A percentile compares a stretch with the other conserved stretches of the same genome.
These are phyloP conservation scores for Vicia sativa DNA, from an alignment of 306 rosid species.

Conservation along the genomic window DNA sequence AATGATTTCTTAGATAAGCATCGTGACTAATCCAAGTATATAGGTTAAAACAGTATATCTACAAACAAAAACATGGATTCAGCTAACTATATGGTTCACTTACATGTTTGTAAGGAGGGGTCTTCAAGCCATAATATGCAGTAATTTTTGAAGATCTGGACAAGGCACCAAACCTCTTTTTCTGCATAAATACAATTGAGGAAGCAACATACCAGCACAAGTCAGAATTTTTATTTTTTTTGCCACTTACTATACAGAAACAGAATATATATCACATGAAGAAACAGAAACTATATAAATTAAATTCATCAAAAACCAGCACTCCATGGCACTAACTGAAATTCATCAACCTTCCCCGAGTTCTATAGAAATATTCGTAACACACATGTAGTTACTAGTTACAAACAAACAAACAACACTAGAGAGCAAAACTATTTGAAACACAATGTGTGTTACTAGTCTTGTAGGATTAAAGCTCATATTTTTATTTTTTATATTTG, in stretches of 20 bases:
- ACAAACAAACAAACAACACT: neutral
- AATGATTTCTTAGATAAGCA: constrained; percentile 13
- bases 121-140: constrained; percentile 81
- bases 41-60: constrained; percentile 19
- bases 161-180: constrained; percentile 43
- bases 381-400: neutral
- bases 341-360: constrained; percentile 14
- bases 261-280: neutral
- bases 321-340: constrained; percentile 1
- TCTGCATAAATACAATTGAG: constrained; percentile 45
- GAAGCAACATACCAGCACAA: constrained; percentile 25
- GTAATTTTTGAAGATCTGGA: constrained; percentile 53
- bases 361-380: neutral
- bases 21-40: constrained; percentile 25
- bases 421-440: constrained; percentile 3
- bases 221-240: neutral
- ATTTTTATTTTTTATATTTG: neutral
- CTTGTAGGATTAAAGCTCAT: neutral
- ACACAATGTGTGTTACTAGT: neutral
- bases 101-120: constrained; percentile 86
- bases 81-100: constrained; percentile 43
- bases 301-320: constrained; percentile 5
- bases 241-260: neutral
- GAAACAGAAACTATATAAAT: constrained; percentile 26
- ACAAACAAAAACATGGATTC: constrained; percentile 20